These are phyloP conservation scores for Apiospora pterosperma DNA, from an alignment of 2,329 filamentous ascomycete genomes.

Conservation along the genomic window DNA sequence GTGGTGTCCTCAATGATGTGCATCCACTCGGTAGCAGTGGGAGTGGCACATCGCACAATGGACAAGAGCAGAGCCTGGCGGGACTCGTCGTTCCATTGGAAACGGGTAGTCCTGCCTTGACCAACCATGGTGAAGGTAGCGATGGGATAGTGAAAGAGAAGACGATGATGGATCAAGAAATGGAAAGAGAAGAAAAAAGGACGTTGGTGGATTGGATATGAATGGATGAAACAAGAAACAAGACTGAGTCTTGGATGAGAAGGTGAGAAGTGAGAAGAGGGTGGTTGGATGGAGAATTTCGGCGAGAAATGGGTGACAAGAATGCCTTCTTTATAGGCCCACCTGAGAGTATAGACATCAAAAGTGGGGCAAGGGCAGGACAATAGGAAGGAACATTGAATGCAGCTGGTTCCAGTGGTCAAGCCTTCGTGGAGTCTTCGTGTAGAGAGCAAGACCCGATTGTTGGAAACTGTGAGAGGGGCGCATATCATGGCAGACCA, in stretches of 20 bases:
- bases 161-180: background rate
- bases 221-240: background rate
- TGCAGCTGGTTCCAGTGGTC: background rate
- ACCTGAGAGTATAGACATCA: background rate
- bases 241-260: too few species aligned
- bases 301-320: too few species aligned
- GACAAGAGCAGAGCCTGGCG: slow-evolving; percentile 36
- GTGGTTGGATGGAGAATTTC: background rate
- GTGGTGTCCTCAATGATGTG: slow-evolving; percentile 28
- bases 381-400: background rate
- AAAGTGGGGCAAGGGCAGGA: background rate
- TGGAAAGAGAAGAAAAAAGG: too few species aligned
- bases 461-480: background rate
- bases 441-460: too few species aligned
- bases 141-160: background rate
- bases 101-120: slow-evolving; percentile 7
- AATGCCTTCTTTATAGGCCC: background rate
- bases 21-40: slow-evolving; percentile 29
- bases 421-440: background rate
- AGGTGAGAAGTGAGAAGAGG: background rate
- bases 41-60: slow-evolving; percentile 33
- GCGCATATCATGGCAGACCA: slow-evolving; percentile 1
- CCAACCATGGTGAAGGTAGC: background rate
- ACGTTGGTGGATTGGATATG: background rate
- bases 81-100: slow-evolving; percentile 25